Evolutionary conservation across 352 stramenopile species (phyloP), one percentile per base, ranked within the genome.

Genomic region (Pythium rishiriense): DNA sequence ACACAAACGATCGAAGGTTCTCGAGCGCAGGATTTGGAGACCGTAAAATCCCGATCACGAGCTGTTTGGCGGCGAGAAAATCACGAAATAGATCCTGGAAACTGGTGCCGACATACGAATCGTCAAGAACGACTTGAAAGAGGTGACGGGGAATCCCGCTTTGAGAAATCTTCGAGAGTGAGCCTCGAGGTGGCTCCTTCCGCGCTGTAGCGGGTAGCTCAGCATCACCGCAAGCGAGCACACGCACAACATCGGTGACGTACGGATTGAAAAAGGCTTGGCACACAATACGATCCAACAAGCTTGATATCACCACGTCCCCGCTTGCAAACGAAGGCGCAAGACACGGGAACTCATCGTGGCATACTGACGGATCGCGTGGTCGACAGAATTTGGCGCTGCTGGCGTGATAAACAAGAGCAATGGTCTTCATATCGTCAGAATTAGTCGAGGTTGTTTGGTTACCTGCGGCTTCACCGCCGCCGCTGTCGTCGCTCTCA

Each of bases 181-280:
- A 43, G 37, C 15, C n/a, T 17, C 1, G 9, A n/a, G 37, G 14
- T 17, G 37, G 2, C 9, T 41, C 48, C 29, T 41, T 24, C n/a
- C 0, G 2, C 28, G n/a, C 2, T n/a, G 7, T 4, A 7, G 50
- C 19, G 11, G 22, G 21, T 11, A 49, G 12, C 1, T 48, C 51
- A n/a, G 37, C 19, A 25, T 67, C 81, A 29, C 76, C 74, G 35
- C 70, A 75, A 43, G 78, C 77, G 15, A 92, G 63, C 4, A 77
- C 68, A 49, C 81, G 66, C 21, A 90, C 65, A 8, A 90, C 62
- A 28, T 90, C 80, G 5, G 75, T 85, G 29, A 90, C 85, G 60
- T 90, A 92, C 12, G 83, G 83, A 24, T 92, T 92, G 66, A 85
- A 92, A 48, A 92, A 92, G n/a, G 78, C 75, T 48, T 92, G 83